Conservation (phyloP, 2,329 filamentous ascomycete genomes). For the Fonsecaea pedrosoi region DNA sequence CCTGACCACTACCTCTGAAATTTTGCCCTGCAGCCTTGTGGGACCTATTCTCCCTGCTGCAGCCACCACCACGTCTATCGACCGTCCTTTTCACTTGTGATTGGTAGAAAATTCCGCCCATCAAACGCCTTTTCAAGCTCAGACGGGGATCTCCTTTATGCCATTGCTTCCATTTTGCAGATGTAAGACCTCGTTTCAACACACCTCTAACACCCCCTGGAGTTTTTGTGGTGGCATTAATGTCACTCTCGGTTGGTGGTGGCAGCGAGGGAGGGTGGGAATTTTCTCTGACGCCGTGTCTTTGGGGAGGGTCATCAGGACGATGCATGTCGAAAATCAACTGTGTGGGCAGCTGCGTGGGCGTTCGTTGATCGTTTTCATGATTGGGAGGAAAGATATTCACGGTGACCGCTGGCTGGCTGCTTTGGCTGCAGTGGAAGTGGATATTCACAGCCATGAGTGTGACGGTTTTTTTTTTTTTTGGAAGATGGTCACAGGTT, state of each 20-base stretch:
- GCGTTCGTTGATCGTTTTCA: not conserved
- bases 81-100: not conserved
- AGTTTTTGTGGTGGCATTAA: not conserved
- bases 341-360: not conserved
- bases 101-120: not conserved
- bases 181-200: not conserved
- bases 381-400: not conserved
- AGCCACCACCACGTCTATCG: not conserved
- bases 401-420: not conserved
- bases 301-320: not conserved
- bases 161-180: not conserved
- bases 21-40: not conserved
- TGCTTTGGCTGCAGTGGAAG: not conserved
- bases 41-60: not conserved
- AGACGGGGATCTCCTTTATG: not conserved
- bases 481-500: not conserved
- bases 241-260: not conserved
- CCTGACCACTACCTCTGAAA: not conserved
- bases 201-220: not conserved
- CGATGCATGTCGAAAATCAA: not conserved
- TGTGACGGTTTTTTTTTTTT: not conserved
- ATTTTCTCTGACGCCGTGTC: not conserved
- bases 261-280: not conserved
- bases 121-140: not conserved
- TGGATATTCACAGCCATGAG: not conserved